Evolutionary conservation across 2,329 filamentous ascomycete genomes (phyloP), one percentile per base, ranked within the genome.

Genomic region (Sporothrix inflata): DNA sequence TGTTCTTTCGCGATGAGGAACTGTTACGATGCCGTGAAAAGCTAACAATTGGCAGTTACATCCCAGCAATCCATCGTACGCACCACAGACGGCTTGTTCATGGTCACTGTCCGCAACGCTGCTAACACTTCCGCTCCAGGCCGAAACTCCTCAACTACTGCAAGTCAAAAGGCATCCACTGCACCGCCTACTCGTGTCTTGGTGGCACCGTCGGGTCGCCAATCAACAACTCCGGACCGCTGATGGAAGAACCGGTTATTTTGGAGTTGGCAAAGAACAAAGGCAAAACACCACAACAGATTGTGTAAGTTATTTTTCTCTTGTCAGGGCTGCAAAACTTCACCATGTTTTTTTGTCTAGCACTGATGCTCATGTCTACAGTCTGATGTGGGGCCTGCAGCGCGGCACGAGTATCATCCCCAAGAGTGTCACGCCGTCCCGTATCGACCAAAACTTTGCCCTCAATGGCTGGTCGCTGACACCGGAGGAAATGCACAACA

Each of bases 401-500:
- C 78, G 85, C 21, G 84, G 83, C 11, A 84, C 83, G 2, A 78
- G 80, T 53, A 83, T 87, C 4, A 87, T 88, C 53, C 86, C 85
- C 1, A 87, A 87, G 78, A 84, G 82, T 70, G 63, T 68, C 51
- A 72, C 34, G 5, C 70, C 70, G 0, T 16, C 34, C 2, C 70
- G 51, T 19, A 72, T 72, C 24, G 24, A 40, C 2, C 27, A 65
- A 11, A 72, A 72, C 51, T 82, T 85, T 76, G 84, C 90, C 1
- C 75, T 87, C 68, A 84, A 91, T 77, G 89, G 87, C 67, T 91
- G 86, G 85, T 82, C 86, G 60, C 81, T 92, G 79, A 86, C 85
- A 7, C 82, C 83, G 4, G 88, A 89, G 70, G 89, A 92, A 81
- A 80, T 90, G 72, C 84, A 85, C 78, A 80, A 85, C 78, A 81